These are phyloP conservation scores for Nasturtium officinale DNA, from an alignment of 345 rosid genomes.

Conservation along the genomic window DNA sequence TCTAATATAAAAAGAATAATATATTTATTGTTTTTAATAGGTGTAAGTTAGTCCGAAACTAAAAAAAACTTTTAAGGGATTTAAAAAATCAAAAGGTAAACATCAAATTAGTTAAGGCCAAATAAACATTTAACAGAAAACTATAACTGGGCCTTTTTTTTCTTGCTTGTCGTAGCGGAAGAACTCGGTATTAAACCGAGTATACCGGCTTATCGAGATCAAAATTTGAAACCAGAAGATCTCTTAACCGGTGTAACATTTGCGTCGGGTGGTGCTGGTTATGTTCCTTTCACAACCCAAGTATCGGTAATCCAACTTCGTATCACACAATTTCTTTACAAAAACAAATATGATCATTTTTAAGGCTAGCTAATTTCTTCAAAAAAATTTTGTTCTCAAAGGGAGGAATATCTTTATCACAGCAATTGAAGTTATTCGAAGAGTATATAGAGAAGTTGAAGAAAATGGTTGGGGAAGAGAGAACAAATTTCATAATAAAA, in stretches of 20 bases:
- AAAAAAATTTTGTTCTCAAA: constrained; percentile 7
- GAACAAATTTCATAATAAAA: constrained; percentile 42
- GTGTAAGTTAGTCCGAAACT: too few species aligned
- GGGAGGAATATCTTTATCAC: constrained; percentile 50
- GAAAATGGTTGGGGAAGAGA: constrained; percentile 50
- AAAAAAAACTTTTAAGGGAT: too few species aligned
- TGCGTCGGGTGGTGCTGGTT: constrained; percentile 66
- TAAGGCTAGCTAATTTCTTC: not conserved
- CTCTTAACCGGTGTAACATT: constrained; percentile 70
- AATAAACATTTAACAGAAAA: not conserved
- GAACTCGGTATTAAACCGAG: constrained; percentile 51
- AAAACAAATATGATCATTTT: not conserved
- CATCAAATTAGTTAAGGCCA: not conserved
- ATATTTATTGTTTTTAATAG: too few species aligned
- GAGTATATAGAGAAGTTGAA: constrained; percentile 52
- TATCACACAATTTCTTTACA: not conserved
- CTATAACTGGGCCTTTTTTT: not conserved
- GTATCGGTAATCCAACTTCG: constrained; percentile 34
- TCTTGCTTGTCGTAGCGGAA: constrained; percentile 41
- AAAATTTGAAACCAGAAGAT: constrained; percentile 49
- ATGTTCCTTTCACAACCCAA: constrained; percentile 54
- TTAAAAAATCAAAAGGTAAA: not conserved
- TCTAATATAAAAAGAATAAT: too few species aligned
- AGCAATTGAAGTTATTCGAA: constrained; percentile 52
- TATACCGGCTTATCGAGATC: constrained; percentile 62